Percentiles rank a stretch among this genome's conserved stretches.
Conservation (phyloP, 2,329 filamentous ascomycete genomes). For the Pyrenochaeta sp. region DNA sequence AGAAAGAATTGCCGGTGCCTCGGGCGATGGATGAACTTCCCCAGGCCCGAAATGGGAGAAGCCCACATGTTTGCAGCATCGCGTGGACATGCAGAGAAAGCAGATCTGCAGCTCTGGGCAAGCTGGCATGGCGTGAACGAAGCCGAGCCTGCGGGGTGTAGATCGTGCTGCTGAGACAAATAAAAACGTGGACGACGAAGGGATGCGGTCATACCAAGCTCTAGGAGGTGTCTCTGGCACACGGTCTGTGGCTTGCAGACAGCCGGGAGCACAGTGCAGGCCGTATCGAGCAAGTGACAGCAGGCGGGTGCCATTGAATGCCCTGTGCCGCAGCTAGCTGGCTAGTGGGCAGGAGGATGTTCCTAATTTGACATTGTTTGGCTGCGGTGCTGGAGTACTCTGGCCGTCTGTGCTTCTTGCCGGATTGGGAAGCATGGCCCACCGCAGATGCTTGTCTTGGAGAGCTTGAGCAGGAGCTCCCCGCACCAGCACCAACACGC, state of each 20-base stretch:
- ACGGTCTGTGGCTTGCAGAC: constrained; percentile 3
- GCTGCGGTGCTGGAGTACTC: neutral
- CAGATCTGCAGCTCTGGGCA: neutral
- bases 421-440: neutral
- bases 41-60: constrained; percentile 16
- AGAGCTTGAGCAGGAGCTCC: constrained; percentile 4
- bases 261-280: neutral
- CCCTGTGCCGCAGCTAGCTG: neutral
- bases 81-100: constrained; percentile 9
- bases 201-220: constrained; percentile 8
- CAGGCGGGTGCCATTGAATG: neutral
- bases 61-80: constrained; percentile 8
- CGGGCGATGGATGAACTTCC: constrained; percentile 16
- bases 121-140: neutral
- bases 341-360: neutral
- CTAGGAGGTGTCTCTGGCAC: neutral
- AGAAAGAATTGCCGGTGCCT: constrained; percentile 20
- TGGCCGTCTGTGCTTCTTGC: too few relatives aligned
- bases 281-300: neutral
- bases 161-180: neutral
- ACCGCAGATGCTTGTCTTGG: neutral
- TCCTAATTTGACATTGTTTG: neutral
- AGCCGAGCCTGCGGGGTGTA: neutral
- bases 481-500: constrained; percentile 1
- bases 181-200: neutral